A percentile compares a stretch with the other conserved stretches of the same genome.
These are phyloP conservation scores for Pichia sp. DNA, from an alignment of 1,139 yeast species.

Conservation along the genomic window DNA sequence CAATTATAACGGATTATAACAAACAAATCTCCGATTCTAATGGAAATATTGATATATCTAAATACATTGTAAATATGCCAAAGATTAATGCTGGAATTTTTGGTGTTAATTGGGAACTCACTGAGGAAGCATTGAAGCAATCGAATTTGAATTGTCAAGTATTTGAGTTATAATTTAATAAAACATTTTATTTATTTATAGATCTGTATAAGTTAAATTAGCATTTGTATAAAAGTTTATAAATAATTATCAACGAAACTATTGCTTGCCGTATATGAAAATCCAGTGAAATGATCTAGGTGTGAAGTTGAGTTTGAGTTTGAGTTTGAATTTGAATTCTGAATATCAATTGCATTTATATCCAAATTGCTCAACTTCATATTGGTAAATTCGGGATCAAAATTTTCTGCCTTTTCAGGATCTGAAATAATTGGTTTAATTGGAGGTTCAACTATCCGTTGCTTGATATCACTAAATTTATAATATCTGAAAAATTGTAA, in stretches of 20 bases:
- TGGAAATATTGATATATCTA: neutral
- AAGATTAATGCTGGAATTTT: slow-evolving; percentile 76
- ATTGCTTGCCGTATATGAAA: slow-evolving; percentile 35
- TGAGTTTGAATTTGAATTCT: neutral
- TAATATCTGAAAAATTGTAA: slow-evolving; percentile 78
- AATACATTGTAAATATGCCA: slow-evolving; percentile 50
- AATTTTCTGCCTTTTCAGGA: slow-evolving; percentile 83
- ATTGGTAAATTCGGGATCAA: slow-evolving; percentile 75
- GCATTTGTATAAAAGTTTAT: neutral
- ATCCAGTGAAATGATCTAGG: slow-evolving; percentile 33
- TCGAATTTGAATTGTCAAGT: slow-evolving; percentile 36
- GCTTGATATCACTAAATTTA: slow-evolving; percentile 62
- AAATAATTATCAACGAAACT: slow-evolving; percentile 26
- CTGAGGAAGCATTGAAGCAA: slow-evolving; percentile 44
- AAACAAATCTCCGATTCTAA: neutral
- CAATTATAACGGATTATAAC: slow-evolving; percentile 5
- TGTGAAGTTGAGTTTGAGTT: neutral
- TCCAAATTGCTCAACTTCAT: slow-evolving; percentile 35
- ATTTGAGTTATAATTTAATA: slow-evolving; percentile 31
- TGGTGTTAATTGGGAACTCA: slow-evolving; percentile 69
- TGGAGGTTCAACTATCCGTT: slow-evolving; percentile 60
- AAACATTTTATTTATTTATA: too few relatives aligned
- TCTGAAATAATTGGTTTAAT: slow-evolving; percentile 81
- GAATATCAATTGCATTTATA: slow-evolving; percentile 1
- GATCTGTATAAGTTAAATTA: too few relatives aligned